phyloP scores from a whole-genome alignment of 73 alveolate species.

The Uronychia binucleata region DNA sequence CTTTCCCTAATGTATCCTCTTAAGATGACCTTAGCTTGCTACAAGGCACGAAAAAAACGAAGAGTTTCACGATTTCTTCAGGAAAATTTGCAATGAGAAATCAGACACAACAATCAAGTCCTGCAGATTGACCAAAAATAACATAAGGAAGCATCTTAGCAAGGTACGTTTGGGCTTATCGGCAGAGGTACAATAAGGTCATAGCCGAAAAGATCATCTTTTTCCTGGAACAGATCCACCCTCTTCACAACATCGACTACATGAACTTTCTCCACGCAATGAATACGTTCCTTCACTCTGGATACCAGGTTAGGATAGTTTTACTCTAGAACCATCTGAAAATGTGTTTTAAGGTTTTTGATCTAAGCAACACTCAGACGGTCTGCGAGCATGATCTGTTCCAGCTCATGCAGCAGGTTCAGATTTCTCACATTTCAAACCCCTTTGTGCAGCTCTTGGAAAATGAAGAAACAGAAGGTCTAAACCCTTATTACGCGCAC shows the following conservation, averaged over 20 bases:
- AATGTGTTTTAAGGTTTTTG: not conserved
- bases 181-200: not conserved
- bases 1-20: not conserved
- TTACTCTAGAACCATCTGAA: not conserved
- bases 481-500: not conserved
- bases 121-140: not conserved
- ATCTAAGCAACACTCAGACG: not conserved
- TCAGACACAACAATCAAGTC: not conserved
- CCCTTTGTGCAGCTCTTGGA: not conserved
- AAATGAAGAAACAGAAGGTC: not conserved
- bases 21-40: not conserved
- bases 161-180: not conserved
- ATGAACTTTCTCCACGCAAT: not conserved
- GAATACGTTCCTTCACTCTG: not conserved
- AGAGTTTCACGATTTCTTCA: not conserved
- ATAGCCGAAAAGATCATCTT: slow-evolving; percentile 1
- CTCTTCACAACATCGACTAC: slow-evolving; percentile 2
- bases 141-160: not conserved
- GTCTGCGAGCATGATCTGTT: slow-evolving; percentile 13
- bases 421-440: not conserved
- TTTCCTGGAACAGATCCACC: not conserved
- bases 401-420: not conserved
- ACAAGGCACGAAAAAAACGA: not conserved
- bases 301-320: not conserved
- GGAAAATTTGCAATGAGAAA: not conserved